phyloP scores from a whole-genome alignment of 345 rosid species.

The Lepidium didymum region DNA sequence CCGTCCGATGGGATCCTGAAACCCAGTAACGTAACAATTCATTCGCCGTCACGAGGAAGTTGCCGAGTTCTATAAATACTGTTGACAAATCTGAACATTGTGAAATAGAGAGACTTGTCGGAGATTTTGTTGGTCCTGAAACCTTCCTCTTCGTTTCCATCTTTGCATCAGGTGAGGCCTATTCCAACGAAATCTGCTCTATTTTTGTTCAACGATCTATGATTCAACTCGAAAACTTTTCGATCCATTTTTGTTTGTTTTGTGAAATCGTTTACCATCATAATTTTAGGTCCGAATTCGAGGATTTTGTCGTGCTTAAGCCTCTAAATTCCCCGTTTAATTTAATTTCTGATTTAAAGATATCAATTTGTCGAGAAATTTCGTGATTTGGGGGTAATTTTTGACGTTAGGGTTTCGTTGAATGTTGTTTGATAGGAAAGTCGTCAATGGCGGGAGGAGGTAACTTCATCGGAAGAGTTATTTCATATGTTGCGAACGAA shows the following conservation, averaged over 20 bases:
- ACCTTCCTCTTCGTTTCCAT: not conserved
- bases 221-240: not conserved
- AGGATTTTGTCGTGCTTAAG: not conserved
- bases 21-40: not conserved
- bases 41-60: constrained; percentile 23
- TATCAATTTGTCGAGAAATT: not conserved
- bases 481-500: constrained; percentile 72
- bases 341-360: not conserved
- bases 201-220: not conserved
- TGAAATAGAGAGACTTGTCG: not conserved
- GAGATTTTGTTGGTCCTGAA: not conserved
- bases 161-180: not conserved
- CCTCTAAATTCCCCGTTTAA: not conserved
- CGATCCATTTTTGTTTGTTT: not conserved
- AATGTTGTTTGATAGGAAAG: not conserved
- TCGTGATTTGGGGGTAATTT: not conserved
- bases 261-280: too few species aligned
- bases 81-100: not conserved
- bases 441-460: constrained; percentile 86
- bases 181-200: not conserved
- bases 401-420: not conserved
- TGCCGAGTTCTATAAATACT: not conserved
- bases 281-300: not conserved
- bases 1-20: constrained; percentile 21
- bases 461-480: constrained; percentile 70